Base-by-base conservation (phyloP, 129 eudicot species). In the Arctium minus region DNA sequence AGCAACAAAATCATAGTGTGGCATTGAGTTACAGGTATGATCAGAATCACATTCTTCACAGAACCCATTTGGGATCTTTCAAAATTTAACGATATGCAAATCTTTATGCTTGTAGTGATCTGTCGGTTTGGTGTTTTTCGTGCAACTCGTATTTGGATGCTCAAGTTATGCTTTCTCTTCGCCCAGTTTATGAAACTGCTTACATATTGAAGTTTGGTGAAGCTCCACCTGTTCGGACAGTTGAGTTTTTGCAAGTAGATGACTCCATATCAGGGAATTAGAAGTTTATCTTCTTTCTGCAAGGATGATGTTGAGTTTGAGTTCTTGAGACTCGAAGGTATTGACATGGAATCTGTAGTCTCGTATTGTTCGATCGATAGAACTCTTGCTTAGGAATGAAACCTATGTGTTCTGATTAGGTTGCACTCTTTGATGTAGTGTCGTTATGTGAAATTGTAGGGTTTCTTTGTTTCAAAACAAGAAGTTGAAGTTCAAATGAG, bases 61-160 rank as follows among this genome's bases (percentile, higher is more conserved):
- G 27, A 40, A 73, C 8, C 46, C 60, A 78, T 38, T 44, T 18
- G 10, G 40, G 40, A 36, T 15, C 11, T 9, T 18, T n/a, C 31
- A 22, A 60, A 65, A 1, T 33, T 5, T 27, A 46, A 76, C 17
- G 33, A 30, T 36, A 1, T 11, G 40, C 4, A 5, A 32, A 48
- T 62, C 30, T 53, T 50, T 83, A 22, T 30, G 53, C 10, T 73
- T 36, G 32, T 56, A 96, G 99, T 79, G 99, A 96, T 85, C 84
- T 96, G 8, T 96, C 99, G 4, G 97, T 96, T 68, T 96, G 99
- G 99, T 96, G 98, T 79, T 96, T 93, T 91, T 86, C 86, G 5
- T 96, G 99, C 77, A 90, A 96, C 74, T 89, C 97, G 6, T 96
- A 96, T 82, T 84, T 96, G 67, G 99, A 96, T 84, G 99, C 97